Percentiles rank a stretch among this genome's conserved stretches.
phyloP scores from a whole-genome alignment of 495 filamentous ascomycete species.

The Immersiella caudata region DNA sequence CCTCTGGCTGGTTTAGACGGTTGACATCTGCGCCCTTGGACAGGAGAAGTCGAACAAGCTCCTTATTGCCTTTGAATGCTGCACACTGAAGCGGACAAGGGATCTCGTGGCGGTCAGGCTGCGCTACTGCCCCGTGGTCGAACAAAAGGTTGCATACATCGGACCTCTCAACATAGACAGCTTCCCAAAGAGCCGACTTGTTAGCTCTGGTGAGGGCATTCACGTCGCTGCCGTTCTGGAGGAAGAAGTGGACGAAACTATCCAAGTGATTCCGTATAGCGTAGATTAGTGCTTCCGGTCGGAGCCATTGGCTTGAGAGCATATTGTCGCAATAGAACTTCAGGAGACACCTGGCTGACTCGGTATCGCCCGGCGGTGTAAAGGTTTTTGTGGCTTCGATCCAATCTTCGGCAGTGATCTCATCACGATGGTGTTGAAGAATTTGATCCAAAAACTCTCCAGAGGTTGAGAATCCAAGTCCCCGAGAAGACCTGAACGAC shows the following conservation, averaged over 20 bases:
- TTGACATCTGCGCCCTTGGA: not conserved
- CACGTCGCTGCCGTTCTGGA: not conserved
- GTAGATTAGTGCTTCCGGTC: not conserved
- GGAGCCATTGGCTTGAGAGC: not conserved
- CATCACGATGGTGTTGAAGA: not conserved
- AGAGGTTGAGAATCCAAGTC: not conserved
- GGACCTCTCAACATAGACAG: not conserved
- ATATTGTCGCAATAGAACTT: constrained; percentile 7
- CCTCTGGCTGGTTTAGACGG: not conserved
- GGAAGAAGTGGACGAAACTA: not conserved
- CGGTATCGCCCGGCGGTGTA: not conserved
- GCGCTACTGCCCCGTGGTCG: not conserved
- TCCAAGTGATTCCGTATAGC: constrained; percentile 9
- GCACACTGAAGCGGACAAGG: not conserved
- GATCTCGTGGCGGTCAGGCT: not conserved
- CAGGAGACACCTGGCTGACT: not conserved
- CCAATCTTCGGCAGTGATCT: not conserved
- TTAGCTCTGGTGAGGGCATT: not conserved
- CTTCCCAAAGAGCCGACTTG: not conserved
- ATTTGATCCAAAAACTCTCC: not conserved
- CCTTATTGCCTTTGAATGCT: not conserved
- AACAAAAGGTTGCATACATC: constrained; percentile 1
- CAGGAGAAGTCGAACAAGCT: not conserved
- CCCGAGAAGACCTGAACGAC: not conserved
- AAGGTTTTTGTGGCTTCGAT: not conserved